These are phyloP conservation scores for Colletotrichum spinosum DNA, from an alignment of 2,329 filamentous ascomycete genomes.

Conservation along the genomic window DNA sequence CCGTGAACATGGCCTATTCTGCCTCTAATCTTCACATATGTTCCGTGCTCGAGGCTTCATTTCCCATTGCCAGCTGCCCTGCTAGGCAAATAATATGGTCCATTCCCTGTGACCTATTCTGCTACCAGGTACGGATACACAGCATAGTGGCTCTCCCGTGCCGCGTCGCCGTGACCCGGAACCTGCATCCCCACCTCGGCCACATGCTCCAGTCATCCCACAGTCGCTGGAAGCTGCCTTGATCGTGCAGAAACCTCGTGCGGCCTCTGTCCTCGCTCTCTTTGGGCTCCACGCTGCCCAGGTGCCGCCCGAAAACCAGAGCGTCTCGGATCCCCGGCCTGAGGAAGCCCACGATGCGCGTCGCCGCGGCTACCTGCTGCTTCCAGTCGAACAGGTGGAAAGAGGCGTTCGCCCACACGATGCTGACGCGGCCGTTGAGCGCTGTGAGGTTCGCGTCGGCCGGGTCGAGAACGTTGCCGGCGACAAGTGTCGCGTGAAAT, in stretches of 20 bases:
- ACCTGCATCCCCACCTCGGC: constrained; percentile 35
- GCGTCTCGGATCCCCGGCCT: constrained; percentile 56
- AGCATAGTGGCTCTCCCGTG: constrained; percentile 35
- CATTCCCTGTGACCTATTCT: neutral
- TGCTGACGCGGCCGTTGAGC: constrained; percentile 56
- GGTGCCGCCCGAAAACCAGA: constrained; percentile 64
- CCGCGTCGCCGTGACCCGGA: constrained; percentile 37
- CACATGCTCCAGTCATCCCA: constrained; percentile 62
- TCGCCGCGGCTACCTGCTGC: constrained; percentile 58
- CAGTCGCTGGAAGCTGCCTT: constrained; percentile 61
- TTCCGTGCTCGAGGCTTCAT: too few relatives aligned
- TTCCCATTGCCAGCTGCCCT: too few relatives aligned
- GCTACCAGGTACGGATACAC: constrained; percentile 33
- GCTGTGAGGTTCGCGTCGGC: constrained; percentile 48
- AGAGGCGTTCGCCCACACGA: constrained; percentile 62
- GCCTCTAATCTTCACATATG: too few relatives aligned
- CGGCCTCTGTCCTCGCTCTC: constrained; percentile 41
- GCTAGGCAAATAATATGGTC: neutral
- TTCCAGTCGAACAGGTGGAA: constrained; percentile 63
- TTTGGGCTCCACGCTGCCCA: constrained; percentile 52
- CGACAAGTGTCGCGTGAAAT: constrained; percentile 60
- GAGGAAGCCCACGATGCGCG: constrained; percentile 58
- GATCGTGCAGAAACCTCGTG: constrained; percentile 58
- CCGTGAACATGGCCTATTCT: too few relatives aligned
- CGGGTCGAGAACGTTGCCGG: constrained; percentile 61